phyloP scores from a whole-genome alignment of 768 basidiomycete genomes.

The Phlebiopsis flavidoalba region DNA sequence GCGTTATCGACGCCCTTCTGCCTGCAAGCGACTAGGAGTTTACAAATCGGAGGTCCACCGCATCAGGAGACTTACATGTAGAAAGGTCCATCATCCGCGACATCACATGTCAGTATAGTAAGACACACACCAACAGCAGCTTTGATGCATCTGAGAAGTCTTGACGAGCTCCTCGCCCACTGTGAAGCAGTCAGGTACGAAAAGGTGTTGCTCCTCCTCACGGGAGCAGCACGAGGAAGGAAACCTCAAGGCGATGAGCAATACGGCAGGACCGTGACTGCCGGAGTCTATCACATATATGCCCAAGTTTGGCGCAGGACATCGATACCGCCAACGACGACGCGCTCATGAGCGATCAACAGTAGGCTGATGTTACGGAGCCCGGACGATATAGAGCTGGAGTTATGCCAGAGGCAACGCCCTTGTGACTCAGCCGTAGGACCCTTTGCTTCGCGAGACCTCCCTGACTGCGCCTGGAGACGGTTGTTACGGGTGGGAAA shows the following conservation, averaged over 20 bases:
- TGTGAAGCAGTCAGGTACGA: neutral
- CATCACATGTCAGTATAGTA: neutral
- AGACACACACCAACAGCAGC: neutral
- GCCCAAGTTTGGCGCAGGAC: neutral
- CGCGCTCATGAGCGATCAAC: neutral
- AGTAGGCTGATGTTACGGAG: neutral
- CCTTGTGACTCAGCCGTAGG: slow-evolving; percentile 2
- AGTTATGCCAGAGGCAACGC: neutral
- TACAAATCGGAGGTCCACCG: neutral
- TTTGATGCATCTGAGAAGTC: neutral
- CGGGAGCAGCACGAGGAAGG: neutral
- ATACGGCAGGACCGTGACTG: neutral
- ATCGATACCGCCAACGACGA: neutral
- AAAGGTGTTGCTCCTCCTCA: neutral
- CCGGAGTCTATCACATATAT: neutral
- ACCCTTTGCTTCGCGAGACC: neutral
- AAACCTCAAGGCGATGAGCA: neutral
- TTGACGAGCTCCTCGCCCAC: neutral
- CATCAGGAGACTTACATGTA: neutral
- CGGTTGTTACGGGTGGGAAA: neutral
- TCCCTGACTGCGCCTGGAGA: neutral
- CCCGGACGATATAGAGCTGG: neutral
- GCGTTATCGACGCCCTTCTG: neutral
- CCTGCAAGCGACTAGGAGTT: neutral
- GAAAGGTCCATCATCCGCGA: neutral